These are phyloP conservation scores for Cryptococcus sp. DNA, from an alignment of 1,284 basidiomycete genomes.

Conservation along the genomic window DNA sequence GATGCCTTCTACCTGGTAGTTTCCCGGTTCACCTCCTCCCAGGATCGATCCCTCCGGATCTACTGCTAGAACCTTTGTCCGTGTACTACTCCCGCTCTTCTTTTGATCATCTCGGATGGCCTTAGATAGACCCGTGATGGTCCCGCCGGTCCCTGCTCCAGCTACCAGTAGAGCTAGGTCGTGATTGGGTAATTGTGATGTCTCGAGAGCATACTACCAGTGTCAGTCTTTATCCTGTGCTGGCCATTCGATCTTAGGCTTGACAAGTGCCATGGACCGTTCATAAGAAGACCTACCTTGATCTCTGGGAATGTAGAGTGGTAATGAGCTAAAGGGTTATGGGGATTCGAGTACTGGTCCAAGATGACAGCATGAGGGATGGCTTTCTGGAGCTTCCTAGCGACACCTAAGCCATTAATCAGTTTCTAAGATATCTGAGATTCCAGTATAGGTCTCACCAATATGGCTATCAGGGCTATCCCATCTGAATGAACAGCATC, in stretches of 20 bases:
- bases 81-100: slow-evolving; percentile 4
- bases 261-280: no score
- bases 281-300: slow-evolving; percentile 49
- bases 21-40: slow-evolving; percentile 54
- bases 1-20: slow-evolving; percentile 88
- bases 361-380: slow-evolving; percentile 85
- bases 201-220: slow-evolving; percentile 38
- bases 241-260: no score
- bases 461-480: slow-evolving; percentile 73
- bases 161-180: slow-evolving; percentile 82
- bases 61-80: slow-evolving; percentile 64
- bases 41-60: slow-evolving; percentile 93
- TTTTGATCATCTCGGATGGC: slow-evolving; percentile 64
- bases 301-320: slow-evolving; percentile 84
- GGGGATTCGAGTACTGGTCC: slow-evolving; percentile 69
- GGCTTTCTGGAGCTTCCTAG: slow-evolving; percentile 66
- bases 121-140: slow-evolving; percentile 78
- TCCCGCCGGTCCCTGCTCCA: slow-evolving; percentile 92
- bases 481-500: slow-evolving; percentile 35
- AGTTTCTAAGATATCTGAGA: not conserved
- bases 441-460: slow-evolving; percentile 55
- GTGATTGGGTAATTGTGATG: slow-evolving; percentile 40
- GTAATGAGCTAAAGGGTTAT: slow-evolving; percentile 89
- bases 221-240: not conserved
- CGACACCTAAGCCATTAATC: slow-evolving; percentile 59